Evolutionary conservation across 148 eudicot species (phyloP), one percentile per base, ranked within the genome.

Genomic region (Drosera capensis): DNA sequence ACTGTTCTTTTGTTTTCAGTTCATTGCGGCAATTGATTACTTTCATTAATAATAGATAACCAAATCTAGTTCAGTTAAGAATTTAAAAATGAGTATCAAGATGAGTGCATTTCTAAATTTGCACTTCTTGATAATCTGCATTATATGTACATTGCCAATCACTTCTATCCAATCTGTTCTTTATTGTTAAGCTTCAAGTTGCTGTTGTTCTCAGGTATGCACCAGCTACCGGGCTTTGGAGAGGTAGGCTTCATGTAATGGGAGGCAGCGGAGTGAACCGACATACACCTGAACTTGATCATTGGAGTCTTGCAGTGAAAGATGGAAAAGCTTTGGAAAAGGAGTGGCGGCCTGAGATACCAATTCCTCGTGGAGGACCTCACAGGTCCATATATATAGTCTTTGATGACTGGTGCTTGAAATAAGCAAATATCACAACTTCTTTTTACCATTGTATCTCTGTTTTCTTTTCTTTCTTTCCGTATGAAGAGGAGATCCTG

Each of bases 281-380:
- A 9, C 70, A 70, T 39, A 59, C 74, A 1, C 74, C 74, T 30
- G 66, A 59, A 20, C 9, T 45, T 23, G 74, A 70, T 15, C 74
- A 70, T 45, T 70, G 74, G 74, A 70, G 74, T 49, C 51, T 70
- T 51, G 63, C 59, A 23, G 70, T 70, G 11, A 64, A 64, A 29
- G 37, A 70, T 52, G 74, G 74, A 31, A 59, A 64, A 14, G 44
- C 63, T 19, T 47, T 70, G 29, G 74, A 70, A 46, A 39, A 48
- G 38, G 35, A 45, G 11, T 70, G 74, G 74, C 56, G 52, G 25
- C 38, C 25, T 14, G 74, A 70, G 48, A n/a, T 56, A 19, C 63
- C 70, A 9, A 70, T 70, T 70, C 74, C 74, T 28, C 74, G 70
- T 30, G 74, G 74, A 6, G 74, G 74, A 18, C 74, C 74, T 16